These are phyloP conservation scores for Russula olivacea DNA, from an alignment of 768 basidiomycete species.

Conservation along the genomic window DNA sequence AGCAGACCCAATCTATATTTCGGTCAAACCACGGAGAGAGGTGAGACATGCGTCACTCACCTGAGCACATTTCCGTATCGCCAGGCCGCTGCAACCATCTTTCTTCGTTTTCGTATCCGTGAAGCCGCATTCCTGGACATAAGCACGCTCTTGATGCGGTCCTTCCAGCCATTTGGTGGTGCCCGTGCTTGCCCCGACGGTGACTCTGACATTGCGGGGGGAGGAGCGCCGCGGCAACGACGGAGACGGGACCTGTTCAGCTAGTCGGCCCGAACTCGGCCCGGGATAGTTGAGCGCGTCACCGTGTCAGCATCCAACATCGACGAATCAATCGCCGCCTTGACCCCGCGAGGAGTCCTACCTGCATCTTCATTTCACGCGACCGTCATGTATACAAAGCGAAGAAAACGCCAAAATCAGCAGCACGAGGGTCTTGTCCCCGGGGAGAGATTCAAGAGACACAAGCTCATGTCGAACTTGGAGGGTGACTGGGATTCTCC, in stretches of 20 bases:
- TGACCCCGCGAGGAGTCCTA: not conserved
- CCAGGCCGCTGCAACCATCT: not conserved
- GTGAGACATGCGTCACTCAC: slow-evolving; percentile 12
- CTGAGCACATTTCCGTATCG: slow-evolving; percentile 15
- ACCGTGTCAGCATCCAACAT: slow-evolving; percentile 8
- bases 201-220: not conserved
- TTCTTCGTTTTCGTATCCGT: slow-evolving; percentile 20
- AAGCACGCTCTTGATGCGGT: slow-evolving; percentile 8
- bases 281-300: slow-evolving; percentile 6
- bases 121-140: slow-evolving; percentile 4
- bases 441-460: slow-evolving; percentile 58
- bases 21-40: slow-evolving; percentile 8
- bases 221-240: not conserved
- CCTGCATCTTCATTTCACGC: slow-evolving; percentile 13
- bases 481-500: slow-evolving; percentile 33
- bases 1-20: slow-evolving; percentile 50
- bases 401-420: slow-evolving; percentile 48
- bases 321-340: slow-evolving; percentile 1
- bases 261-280: slow-evolving; percentile 4
- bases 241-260: not conserved
- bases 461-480: slow-evolving; percentile 39
- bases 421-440: slow-evolving; percentile 47
- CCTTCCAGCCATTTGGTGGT: not conserved
- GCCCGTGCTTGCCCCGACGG: not conserved
- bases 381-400: slow-evolving; percentile 48